phyloP scores from a whole-genome alignment of 345 rosid genomes.

The Eucalyptus cloeziana region DNA sequence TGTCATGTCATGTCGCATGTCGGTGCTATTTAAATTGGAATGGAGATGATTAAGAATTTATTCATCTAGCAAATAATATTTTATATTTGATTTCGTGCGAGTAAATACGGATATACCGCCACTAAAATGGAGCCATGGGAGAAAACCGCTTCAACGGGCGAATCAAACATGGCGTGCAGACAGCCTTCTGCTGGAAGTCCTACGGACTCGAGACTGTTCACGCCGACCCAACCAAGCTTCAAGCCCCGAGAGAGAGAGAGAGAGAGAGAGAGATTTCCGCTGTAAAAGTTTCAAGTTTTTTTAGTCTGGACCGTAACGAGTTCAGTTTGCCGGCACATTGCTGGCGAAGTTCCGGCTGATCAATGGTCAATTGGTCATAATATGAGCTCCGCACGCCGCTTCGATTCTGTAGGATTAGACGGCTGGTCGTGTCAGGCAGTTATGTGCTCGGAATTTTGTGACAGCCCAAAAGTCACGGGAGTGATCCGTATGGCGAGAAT shows the following conservation, averaged over 20 bases:
- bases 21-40: rapidly evolving
- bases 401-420: not conserved
- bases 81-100: not conserved
- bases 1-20: rapidly evolving
- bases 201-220: not conserved
- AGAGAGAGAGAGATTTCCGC: not conserved
- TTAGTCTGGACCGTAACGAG: not conserved
- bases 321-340: not conserved
- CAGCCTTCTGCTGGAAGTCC: not conserved
- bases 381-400: not conserved
- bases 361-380: not conserved
- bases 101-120: not conserved
- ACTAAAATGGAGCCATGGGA: not conserved
- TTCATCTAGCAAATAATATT: not conserved
- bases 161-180: not conserved
- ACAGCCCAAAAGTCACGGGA: not conserved
- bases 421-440: not conserved
- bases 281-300: not conserved
- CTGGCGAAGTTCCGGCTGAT: not conserved
- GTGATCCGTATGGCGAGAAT: not conserved
- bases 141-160: not conserved
- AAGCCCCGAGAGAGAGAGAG: not conserved
- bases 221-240: not conserved
- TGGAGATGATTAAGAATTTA: not conserved
- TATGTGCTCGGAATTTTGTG: not conserved